Base-by-base conservation (phyloP, 768 basidiomycete species). In the Sarcomyxa edulis region DNA sequence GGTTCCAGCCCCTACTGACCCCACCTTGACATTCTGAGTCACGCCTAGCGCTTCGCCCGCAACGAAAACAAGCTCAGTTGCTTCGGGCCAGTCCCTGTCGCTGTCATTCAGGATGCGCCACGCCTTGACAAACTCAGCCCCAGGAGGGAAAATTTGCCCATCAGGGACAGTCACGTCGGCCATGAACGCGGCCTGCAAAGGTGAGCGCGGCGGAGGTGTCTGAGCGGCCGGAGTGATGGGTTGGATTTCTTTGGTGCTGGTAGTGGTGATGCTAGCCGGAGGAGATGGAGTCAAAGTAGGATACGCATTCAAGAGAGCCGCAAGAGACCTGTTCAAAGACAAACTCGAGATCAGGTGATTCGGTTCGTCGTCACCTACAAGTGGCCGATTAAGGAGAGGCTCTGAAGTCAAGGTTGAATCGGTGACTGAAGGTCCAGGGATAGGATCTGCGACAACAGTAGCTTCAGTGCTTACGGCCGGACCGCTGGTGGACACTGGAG, bases 71-170 rank as follows among this genome's bases (percentile, higher is more conserved):
- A 92, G 58, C 49, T 78, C 70, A 0, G 88, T 88, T 9, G 63
- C 59, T 19, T 72, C 67, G 1, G 84, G 84, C 88, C 87, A 92
- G 14, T 77, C 69, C 5, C 55, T 39, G 10, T 48, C 51, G 11
- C 87, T 81, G 47, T 72, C 72, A 49, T 93, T 93, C 21, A 67
- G 45, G 66, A 91, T 71, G 40, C 69, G 66, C 89, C 89, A 93
- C 15, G 77, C 78, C 60, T 91, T 92, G 39, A 89, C 74, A 50
- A 92, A 93, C 54, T 86, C 85, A 0, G 85, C 86, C 23, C 89
- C 89, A 6, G 86, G 79, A 21, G 86, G 85, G 53, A 91, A 84
- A 16, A 67, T 59, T 48, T 88, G 84, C 1, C 87, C 88, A 48
- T 84, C 81, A 4, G 74, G 65, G 35, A 87, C 80, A 23, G 84